Conservation (phyloP, 1,284 basidiomycete species). For the Ustilago loliicola region DNA sequence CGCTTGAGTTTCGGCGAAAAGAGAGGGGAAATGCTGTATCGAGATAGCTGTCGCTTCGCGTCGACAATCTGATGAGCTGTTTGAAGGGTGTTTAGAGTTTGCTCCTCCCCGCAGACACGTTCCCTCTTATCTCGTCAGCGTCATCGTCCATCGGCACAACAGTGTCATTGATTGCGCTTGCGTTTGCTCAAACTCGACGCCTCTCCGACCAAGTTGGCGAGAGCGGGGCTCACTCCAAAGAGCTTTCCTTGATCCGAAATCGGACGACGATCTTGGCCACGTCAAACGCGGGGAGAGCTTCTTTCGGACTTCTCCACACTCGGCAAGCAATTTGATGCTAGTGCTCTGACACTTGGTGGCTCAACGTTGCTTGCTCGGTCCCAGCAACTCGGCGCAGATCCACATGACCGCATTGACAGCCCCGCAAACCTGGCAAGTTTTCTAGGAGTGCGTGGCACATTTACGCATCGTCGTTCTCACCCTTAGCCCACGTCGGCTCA, state of each 20-base stretch:
- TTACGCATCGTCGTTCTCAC: too few relatives aligned
- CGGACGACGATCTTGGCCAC: too few relatives aligned
- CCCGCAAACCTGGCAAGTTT: too few relatives aligned
- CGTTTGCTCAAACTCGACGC: too few relatives aligned
- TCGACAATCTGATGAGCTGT: slow-evolving; percentile 12
- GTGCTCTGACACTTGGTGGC: neutral
- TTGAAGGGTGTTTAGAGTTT: neutral
- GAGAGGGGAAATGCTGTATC: neutral
- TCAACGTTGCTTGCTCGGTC: neutral
- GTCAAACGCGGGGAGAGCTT: too few relatives aligned
- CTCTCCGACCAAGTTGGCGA: too few relatives aligned
- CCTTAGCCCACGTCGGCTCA: too few relatives aligned
- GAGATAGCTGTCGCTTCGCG: slow-evolving; percentile 13
- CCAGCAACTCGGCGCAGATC: neutral
- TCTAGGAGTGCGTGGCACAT: too few relatives aligned
- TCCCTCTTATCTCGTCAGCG: neutral
- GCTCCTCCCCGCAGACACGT: slow-evolving; percentile 4
- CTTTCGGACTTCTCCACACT: neutral
- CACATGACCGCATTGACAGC: neutral
- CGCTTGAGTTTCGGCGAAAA: neutral
- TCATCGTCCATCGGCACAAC: neutral
- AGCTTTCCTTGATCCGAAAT: too few relatives aligned
- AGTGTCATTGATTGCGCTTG: neutral
- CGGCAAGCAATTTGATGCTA: neutral
- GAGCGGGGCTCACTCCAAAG: too few relatives aligned